phyloP scores from a whole-genome alignment of 257 asterid genomes.

The Echites panduratus region DNA sequence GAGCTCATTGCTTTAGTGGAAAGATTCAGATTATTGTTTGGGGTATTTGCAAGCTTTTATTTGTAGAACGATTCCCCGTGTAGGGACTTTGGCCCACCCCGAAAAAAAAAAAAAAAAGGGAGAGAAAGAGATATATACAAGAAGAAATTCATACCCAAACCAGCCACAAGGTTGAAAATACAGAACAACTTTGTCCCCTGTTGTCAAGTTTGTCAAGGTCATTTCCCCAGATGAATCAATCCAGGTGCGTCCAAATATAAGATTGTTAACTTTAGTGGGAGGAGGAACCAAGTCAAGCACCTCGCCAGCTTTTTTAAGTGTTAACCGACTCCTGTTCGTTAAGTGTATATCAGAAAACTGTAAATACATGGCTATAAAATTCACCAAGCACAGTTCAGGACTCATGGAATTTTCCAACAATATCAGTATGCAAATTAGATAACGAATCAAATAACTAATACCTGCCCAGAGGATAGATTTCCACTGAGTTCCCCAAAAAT shows the following conservation, averaged over 20 bases:
- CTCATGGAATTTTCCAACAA: not conserved
- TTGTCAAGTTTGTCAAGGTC: conserved; percentile 74
- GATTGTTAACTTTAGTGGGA: conserved; percentile 74
- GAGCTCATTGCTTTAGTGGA: not conserved
- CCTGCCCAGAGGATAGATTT: conserved; percentile 95
- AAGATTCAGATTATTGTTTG: not conserved
- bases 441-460: conserved; percentile 20
- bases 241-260: conserved; percentile 94
- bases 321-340: conserved; percentile 60
- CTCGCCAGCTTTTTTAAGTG: conserved; percentile 69
- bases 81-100: not conserved
- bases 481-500: conserved; percentile 78
- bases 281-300: conserved; percentile 92
- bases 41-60: not conserved
- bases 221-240: conserved; percentile 85
- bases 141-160: conserved; percentile 67
- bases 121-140: not conserved
- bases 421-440: not conserved
- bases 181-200: conserved; percentile 89
- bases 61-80: not conserved
- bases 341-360: not conserved
- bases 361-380: not conserved
- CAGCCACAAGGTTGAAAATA: conserved; percentile 97
- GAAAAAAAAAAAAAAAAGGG: conserved; percentile 14
- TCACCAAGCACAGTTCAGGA: not conserved